Evolutionary conservation across 345 rosid genomes (phyloP).

Genomic region (Mallotus nudiflorus): DNA sequence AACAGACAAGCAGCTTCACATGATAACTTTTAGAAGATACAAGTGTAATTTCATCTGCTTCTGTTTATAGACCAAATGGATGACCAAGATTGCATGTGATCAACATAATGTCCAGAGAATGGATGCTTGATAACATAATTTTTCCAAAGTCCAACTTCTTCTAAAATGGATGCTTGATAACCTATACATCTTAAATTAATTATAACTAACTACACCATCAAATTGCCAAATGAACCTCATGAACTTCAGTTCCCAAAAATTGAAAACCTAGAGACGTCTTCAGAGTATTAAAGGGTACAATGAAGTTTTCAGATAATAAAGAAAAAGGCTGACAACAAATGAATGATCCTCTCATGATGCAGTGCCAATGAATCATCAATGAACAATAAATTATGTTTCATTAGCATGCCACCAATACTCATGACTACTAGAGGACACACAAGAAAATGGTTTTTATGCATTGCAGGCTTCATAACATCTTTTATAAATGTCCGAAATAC

Average conservation of each 20-base stretch:
- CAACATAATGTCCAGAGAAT: conserved; percentile 4
- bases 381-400: background rate
- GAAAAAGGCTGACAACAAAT: background rate
- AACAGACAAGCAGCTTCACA: conserved; percentile 10
- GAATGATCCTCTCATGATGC: background rate
- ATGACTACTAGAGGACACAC: background rate
- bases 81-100: no score
- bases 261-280: background rate
- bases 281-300: background rate
- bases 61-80: no score
- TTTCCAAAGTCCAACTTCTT: conserved; percentile 10
- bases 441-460: background rate
- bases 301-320: background rate
- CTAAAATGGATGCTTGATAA: conserved; percentile 8
- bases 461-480: no score
- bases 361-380: background rate
- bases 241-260: background rate
- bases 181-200: conserved; percentile 7
- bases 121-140: conserved; percentile 6
- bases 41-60: background rate
- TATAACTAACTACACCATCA: background rate
- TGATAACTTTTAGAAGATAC: background rate
- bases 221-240: conserved; percentile 10
- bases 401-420: background rate
- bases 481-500: background rate